Base-by-base conservation (phyloP, 371 early-diverging fungal genomes). In the Circinella minor region DNA sequence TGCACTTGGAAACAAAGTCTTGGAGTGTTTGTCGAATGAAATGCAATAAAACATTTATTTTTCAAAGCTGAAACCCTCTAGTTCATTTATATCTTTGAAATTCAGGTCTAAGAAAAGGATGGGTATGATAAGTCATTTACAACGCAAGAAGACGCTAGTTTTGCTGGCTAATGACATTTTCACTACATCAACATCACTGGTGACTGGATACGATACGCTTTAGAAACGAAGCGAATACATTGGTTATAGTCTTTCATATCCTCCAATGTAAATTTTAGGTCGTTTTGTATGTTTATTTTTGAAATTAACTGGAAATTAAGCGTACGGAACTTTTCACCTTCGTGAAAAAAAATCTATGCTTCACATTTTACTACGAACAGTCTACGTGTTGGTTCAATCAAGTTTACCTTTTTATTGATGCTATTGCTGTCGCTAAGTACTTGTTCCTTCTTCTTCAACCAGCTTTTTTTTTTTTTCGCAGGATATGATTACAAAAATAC, bases 1-100 rank as follows among this genome's bases (percentile, higher is more conserved):
- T 49, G 49, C 49, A 49, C 49, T 49, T 49, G 14, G 49, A 49
- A 9, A 49, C 49, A 49, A 49, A 49, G 49, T 49, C 49, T 49
- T 49, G 49, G 4, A 49, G 49, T 49, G 14, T 49, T 4, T 49
- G 49, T 15, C 49, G 49, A 15, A 49, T 49, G n/a, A 5, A 49
- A 15, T 4, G 49, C 17, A 49, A 14, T 14, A 49, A 49, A 49
- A 5, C 49, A 9, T n/a, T 49, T 49, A 4, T 49, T 49, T 49
- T 15, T 15, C 49, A 14, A 49, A 49, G 14, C 14, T 11, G 49
- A 49, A 49, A 49, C 14, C 49, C 49, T 49, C 49, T 49, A 49
- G 49, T 15, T 49, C 49, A 49, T 49, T 15, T 4, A 49, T 15
- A 49, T 49, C 49, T 4, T 49, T 49, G 49, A 5, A 49, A 49